Conservation (phyloP, 345 rosid genomes). For the Euphorbia pulcherrima region DNA sequence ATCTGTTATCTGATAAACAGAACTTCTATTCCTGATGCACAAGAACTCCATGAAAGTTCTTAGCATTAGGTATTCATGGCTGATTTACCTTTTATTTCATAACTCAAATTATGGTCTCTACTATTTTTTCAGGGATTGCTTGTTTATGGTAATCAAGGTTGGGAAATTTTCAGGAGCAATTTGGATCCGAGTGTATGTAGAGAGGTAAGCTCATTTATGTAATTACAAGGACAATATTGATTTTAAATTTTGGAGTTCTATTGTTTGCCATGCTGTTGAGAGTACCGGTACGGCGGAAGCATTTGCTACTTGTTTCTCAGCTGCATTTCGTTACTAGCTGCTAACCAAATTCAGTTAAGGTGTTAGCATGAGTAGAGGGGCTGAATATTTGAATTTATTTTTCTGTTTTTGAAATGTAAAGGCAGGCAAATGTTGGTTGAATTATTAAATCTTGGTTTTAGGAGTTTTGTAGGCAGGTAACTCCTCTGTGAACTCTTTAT, state of each 20-base stretch:
- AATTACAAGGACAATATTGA: background rate
- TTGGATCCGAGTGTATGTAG: slow-evolving; percentile 71
- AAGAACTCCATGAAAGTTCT: slow-evolving; percentile 2
- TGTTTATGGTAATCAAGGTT: slow-evolving; percentile 85
- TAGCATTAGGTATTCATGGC: background rate
- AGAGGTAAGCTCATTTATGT: slow-evolving; percentile 48
- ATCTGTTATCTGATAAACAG: background rate
- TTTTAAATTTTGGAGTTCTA: background rate
- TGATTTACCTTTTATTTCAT: slow-evolving; percentile 9
- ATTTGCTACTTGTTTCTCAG: background rate
- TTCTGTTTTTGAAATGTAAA: background rate
- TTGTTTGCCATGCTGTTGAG: background rate
- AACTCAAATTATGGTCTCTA: slow-evolving; percentile 16
- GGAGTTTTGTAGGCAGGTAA: background rate
- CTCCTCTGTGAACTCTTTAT: background rate
- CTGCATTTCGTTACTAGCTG: background rate
- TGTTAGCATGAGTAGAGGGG: background rate
- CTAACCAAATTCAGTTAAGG: background rate
- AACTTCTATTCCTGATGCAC: background rate
- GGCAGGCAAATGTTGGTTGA: background rate
- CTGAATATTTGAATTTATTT: background rate
- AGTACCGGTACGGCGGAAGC: background rate
- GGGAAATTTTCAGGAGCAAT: slow-evolving; percentile 72
- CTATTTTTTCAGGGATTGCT: slow-evolving; percentile 76
- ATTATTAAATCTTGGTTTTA: background rate